These are phyloP conservation scores for Rosa lucieae DNA, from an alignment of 306 rosid genomes.

Conservation along the genomic window DNA sequence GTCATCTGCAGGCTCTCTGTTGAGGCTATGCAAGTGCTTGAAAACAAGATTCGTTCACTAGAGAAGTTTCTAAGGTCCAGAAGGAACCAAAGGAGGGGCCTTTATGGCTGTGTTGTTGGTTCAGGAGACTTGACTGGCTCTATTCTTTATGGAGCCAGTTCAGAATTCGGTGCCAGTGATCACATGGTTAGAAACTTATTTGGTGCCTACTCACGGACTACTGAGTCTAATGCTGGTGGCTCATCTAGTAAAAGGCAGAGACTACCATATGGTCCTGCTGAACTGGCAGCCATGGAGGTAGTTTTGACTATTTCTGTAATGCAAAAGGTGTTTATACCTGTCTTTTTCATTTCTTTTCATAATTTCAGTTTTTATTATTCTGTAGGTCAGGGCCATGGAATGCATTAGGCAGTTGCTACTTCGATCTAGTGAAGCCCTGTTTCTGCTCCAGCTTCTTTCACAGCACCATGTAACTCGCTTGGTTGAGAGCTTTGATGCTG, in stretches of 20 bases:
- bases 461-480: constrained; percentile 92
- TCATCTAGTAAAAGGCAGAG: constrained; percentile 80
- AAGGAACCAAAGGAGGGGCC: constrained; percentile 94
- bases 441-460: constrained; percentile 94
- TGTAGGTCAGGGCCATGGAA: constrained; percentile 98
- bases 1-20: constrained; percentile 77
- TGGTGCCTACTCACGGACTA: constrained; percentile 69
- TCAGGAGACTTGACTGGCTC: constrained; percentile 87
- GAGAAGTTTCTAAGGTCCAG: constrained; percentile 87
- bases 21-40: constrained; percentile 93
- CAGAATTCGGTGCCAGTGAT: constrained; percentile 76
- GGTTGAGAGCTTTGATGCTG: constrained; percentile 81
- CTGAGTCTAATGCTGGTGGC: constrained; percentile 70
- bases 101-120: constrained; percentile 97
- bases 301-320: constrained; percentile 19
- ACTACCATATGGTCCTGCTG: constrained; percentile 92
- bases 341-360: constrained; percentile 17
- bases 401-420: constrained; percentile 93
- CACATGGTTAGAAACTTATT: constrained; percentile 85
- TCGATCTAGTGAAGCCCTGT: constrained; percentile 87
- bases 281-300: constrained; percentile 99
- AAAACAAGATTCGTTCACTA: constrained; percentile 72
- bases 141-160: constrained; percentile 77
- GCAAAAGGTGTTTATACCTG: constrained; percentile 13
- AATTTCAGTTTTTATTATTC: constrained; percentile 32